These are phyloP conservation scores for Nakazawaea sp. DNA, from an alignment of 805 yeast species.

Conservation along the genomic window DNA sequence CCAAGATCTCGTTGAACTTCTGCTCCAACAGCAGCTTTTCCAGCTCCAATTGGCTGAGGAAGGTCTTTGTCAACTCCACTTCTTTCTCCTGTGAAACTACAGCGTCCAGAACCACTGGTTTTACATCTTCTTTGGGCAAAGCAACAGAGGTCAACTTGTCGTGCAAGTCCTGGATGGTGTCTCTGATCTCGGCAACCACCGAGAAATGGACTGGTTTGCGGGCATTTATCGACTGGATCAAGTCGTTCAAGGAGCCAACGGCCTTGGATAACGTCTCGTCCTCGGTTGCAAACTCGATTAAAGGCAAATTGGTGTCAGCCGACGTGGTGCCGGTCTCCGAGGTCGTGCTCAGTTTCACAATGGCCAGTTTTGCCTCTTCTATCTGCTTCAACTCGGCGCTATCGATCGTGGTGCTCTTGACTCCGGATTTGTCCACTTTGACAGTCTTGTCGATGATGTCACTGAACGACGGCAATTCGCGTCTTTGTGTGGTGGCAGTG, in stretches of 20 bases:
- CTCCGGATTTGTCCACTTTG: slow-evolving; percentile 32
- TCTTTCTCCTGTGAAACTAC: slow-evolving; percentile 33
- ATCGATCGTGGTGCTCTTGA: slow-evolving; percentile 25
- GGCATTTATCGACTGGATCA: slow-evolving; percentile 23
- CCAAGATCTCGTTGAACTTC: slow-evolving; percentile 51
- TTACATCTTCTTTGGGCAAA: slow-evolving; percentile 16
- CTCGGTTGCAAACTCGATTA: slow-evolving; percentile 22
- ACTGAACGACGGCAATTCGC: slow-evolving; percentile 21
- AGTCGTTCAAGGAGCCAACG: slow-evolving; percentile 27
- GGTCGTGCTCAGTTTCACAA: slow-evolving; percentile 2
- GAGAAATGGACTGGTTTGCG: slow-evolving; percentile 16
- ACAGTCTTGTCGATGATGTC: slow-evolving; percentile 32
- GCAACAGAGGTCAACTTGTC: slow-evolving; percentile 15
- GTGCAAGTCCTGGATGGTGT: slow-evolving; percentile 16
- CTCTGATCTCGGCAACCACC: slow-evolving; percentile 17
- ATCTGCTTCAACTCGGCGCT: slow-evolving; percentile 14
- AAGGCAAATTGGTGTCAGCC: slow-evolving; percentile 19
- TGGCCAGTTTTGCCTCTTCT: neutral
- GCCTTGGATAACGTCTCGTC: slow-evolving; percentile 26
- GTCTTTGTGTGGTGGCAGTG: slow-evolving; percentile 15
- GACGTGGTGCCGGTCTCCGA: slow-evolving; percentile 13
- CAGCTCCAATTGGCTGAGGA: slow-evolving; percentile 53
- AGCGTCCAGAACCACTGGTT: slow-evolving; percentile 17
- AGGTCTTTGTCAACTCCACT: slow-evolving; percentile 48
- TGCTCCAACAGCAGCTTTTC: slow-evolving; percentile 55